Conservation (phyloP, 2,329 filamentous ascomycete species). For the Penicillium vulpinum region DNA sequence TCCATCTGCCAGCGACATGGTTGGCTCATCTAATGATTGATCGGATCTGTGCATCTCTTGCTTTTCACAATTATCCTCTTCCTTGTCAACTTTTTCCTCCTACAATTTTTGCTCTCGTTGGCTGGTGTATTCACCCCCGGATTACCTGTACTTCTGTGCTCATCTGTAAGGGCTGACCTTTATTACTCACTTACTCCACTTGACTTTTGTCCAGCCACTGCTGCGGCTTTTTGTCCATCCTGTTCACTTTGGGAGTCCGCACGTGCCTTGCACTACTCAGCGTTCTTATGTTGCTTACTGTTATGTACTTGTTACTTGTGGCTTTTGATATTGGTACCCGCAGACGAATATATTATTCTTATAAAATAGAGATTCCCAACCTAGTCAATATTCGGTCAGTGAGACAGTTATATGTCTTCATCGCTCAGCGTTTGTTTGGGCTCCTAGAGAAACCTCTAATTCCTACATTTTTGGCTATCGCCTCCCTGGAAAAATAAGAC, state of each 20-base stretch:
- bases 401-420: too few relatives aligned
- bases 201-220: background rate
- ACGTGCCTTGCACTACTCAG: constrained; percentile 1
- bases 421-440: too few relatives aligned
- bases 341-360: background rate
- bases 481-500: too few relatives aligned
- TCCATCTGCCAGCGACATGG: background rate
- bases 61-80: background rate
- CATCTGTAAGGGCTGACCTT: background rate
- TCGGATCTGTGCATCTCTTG: background rate
- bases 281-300: background rate
- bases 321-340: background rate
- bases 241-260: background rate
- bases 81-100: constrained; percentile 2
- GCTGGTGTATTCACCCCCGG: constrained; percentile 8
- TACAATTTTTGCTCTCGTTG: background rate
- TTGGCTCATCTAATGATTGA: constrained; percentile 9
- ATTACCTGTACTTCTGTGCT: constrained; percentile 6
- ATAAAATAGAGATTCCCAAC: background rate
- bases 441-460: too few relatives aligned
- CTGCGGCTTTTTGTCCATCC: background rate
- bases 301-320: background rate
- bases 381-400: background rate
- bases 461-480: too few relatives aligned
- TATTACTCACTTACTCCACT: background rate